Evolutionary conservation across 176 grass and related monocot species (phyloP), one percentile per base, ranked within the genome.

Genomic region (Hsuehochloa calcarea): DNA sequence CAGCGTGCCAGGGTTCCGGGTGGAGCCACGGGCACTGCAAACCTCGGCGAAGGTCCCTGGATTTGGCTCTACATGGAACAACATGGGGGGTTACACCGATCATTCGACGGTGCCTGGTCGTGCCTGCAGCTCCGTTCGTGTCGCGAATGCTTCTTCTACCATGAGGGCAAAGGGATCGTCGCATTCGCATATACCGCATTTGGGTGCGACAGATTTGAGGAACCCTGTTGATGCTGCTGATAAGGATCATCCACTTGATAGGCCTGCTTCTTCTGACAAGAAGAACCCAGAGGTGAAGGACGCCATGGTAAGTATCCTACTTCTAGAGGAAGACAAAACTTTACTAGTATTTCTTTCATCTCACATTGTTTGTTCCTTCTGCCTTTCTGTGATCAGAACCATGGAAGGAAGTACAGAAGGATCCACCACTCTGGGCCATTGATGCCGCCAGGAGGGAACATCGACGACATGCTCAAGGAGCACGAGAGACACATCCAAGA

Each of bases 391-490:
- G 60, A 65, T 68, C 89, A 97, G 91, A 90, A 44, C 51, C 84
- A 87, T 64, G 87, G 85, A 79, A 78, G 78, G 46, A 91, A 91
- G 61, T 83, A 77, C 75, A 91, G 78, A 69, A 93, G 90, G 83
- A 95, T 97, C 68, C 95, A 97, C 64, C 94, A 93, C 44, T 97
- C 95, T 3, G 95, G 95, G 16, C 95, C 95, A 56, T 65, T 97
- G 49, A 86, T 97, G 84, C 90, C 87, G 1, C 90, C 82, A 13
- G 89, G 95, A 61, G 90, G 90, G 37, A 95, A 97, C 65, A 60
- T 95, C 0, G 95, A 97, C 55, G 95, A 97, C 19, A 93, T 97
- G 92, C 90, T 97, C 68, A 95, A 93, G 81, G 92, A 95, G 68
- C 95, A 97, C 4, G 95, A 95, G 66, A 84, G 87, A 79, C 89